Conservation (phyloP, 345 rosid genomes). For the Excoecaria agallocha region DNA sequence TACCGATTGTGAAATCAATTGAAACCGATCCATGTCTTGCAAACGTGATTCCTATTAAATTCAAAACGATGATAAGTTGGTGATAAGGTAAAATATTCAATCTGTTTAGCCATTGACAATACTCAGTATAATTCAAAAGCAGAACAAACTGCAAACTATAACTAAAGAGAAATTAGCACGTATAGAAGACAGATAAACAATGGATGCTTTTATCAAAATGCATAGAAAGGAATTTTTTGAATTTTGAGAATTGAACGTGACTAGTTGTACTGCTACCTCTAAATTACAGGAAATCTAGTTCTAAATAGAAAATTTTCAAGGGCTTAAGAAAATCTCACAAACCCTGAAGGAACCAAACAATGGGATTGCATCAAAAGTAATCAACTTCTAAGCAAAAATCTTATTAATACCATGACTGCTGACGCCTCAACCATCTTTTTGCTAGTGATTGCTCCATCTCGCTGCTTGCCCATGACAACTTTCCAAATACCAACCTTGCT, state of each 20-base stretch:
- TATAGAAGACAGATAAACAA: not conserved
- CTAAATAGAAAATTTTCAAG: not conserved
- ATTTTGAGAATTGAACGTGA: not conserved
- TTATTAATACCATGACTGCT: conserved; percentile 35
- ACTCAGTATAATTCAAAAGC: not conserved
- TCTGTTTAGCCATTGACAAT: not conserved
- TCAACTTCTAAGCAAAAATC: not conserved
- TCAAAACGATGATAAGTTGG: not conserved
- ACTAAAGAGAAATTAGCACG: not conserved
- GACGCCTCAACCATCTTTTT: conserved; percentile 34
- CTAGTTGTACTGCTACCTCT: not conserved
- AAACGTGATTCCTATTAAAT: conserved; percentile 36
- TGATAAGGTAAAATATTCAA: not conserved
- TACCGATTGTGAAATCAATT: conserved; percentile 29
- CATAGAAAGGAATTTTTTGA: not conserved
- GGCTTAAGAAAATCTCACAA: conserved; percentile 5
- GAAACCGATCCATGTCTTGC: conserved; percentile 33
- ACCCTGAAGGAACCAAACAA: not conserved
- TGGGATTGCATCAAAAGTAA: not conserved
- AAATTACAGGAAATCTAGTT: not conserved
- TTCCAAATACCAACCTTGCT: conserved; percentile 7
- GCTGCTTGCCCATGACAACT: conserved; percentile 41
- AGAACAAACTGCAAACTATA: not conserved
- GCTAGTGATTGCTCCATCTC: conserved; percentile 34
- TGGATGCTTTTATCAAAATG: not conserved